Conservation (phyloP, 805 yeast species). For the Saccharomycopsis sp. region DNA sequence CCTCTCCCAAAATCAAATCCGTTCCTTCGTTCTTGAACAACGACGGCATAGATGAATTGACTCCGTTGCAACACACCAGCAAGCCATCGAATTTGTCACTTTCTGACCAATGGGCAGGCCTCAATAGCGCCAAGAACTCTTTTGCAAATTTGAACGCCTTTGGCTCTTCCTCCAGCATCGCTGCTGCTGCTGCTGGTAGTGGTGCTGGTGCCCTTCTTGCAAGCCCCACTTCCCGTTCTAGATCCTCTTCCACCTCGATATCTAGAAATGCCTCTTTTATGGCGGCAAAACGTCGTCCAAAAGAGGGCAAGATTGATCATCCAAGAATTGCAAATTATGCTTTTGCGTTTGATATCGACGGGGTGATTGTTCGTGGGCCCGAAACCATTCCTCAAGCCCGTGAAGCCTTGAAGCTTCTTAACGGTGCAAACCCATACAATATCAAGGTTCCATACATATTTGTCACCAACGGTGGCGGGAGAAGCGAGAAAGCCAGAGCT, state of each 20-base stretch:
- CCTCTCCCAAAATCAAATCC: constrained; percentile 17
- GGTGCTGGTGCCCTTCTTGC: background rate
- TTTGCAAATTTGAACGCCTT: constrained; percentile 14
- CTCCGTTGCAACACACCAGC: constrained; percentile 53
- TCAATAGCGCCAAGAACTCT: constrained; percentile 25
- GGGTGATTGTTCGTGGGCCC: constrained; percentile 81
- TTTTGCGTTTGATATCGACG: constrained; percentile 89
- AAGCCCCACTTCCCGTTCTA: background rate
- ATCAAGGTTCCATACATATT: constrained; percentile 76
- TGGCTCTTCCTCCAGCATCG: constrained; percentile 3
- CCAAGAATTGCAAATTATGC: constrained; percentile 73
- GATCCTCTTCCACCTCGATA: constrained; percentile 22
- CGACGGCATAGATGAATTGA: constrained; percentile 62
- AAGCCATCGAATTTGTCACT: constrained; percentile 59
- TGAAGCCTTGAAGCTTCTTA: constrained; percentile 60
- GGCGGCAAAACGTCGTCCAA: constrained; percentile 32
- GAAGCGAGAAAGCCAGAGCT: constrained; percentile 67
- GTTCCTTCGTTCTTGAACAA: constrained; percentile 50
- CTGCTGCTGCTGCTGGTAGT: too few relatives aligned
- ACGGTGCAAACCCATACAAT: constrained; percentile 69
- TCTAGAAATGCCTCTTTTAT: constrained; percentile 39
- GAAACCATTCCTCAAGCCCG: constrained; percentile 74
- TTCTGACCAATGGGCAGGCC: constrained; percentile 59
- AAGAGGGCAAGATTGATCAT: constrained; percentile 53
- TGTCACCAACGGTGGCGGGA: constrained; percentile 91